These are phyloP conservation scores for Alternaria triticimaculans DNA, from an alignment of 2,329 filamentous ascomycete genomes.

Conservation along the genomic window DNA sequence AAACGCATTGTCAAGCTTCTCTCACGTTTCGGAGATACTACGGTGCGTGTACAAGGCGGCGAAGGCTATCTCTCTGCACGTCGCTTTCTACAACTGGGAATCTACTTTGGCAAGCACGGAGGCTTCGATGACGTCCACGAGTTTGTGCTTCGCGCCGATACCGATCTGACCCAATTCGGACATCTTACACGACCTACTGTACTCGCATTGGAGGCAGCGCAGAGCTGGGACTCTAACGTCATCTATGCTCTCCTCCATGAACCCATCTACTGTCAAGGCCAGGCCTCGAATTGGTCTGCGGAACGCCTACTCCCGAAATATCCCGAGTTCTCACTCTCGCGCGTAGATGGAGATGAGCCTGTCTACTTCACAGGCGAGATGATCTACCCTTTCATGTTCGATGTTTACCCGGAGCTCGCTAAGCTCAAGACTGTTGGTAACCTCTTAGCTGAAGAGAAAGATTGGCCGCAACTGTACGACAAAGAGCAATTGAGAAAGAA, in stretches of 20 bases:
- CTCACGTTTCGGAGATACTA: slow-evolving; percentile 59
- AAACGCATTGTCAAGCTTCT: slow-evolving; percentile 72
- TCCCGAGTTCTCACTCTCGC: slow-evolving; percentile 52
- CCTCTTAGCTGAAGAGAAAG: slow-evolving; percentile 68
- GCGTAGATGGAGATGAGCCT: slow-evolving; percentile 55
- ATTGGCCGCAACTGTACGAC: slow-evolving; percentile 82
- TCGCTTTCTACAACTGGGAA: slow-evolving; percentile 78
- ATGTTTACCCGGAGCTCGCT: slow-evolving; percentile 78
- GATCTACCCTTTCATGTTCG: slow-evolving; percentile 86
- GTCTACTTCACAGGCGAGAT: slow-evolving; percentile 91
- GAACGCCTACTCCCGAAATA: slow-evolving; percentile 64
- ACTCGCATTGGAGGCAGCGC: slow-evolving; percentile 68
- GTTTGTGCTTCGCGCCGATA: slow-evolving; percentile 71
- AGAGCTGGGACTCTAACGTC: slow-evolving; percentile 75
- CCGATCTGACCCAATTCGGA: slow-evolving; percentile 78
- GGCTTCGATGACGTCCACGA: slow-evolving; percentile 51
- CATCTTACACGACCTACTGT: slow-evolving; percentile 76
- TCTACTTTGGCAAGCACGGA: slow-evolving; percentile 77
- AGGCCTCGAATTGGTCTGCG: slow-evolving; percentile 75
- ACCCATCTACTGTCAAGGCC: slow-evolving; percentile 80
- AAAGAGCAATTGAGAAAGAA: slow-evolving; percentile 75
- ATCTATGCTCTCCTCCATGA: slow-evolving; percentile 91
- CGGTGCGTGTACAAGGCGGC: slow-evolving; percentile 73
- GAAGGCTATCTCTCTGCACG: slow-evolving; percentile 71
- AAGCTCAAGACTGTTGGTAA: slow-evolving; percentile 72